These are phyloP conservation scores for Pythium pyrilobum DNA, from an alignment of 352 stramenopile genomes.

Conservation along the genomic window DNA sequence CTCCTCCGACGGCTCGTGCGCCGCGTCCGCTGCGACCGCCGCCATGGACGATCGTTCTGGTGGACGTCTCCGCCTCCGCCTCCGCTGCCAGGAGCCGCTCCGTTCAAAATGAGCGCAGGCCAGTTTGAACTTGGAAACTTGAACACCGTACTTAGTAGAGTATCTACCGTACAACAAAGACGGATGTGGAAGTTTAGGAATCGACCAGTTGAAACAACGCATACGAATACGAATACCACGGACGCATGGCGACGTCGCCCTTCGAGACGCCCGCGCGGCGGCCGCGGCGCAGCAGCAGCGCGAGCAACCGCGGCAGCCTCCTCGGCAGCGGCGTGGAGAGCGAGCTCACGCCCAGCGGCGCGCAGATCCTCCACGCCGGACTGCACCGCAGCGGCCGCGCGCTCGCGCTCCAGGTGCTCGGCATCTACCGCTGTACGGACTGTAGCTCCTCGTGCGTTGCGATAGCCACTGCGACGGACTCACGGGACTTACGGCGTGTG, in stretches of 20 bases:
- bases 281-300: slow-evolving; percentile 1
- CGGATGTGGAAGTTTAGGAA: not conserved
- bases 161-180: not conserved
- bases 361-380: slow-evolving; percentile 26
- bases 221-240: not conserved
- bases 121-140: slow-evolving; percentile 4
- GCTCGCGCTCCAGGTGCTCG: slow-evolving; percentile 45
- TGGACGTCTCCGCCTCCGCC: too few species aligned
- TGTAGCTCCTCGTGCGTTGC: too few species aligned
- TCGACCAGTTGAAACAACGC: not conserved
- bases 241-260: not conserved
- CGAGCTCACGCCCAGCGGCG: slow-evolving; percentile 34
- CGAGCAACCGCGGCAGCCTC: not conserved
- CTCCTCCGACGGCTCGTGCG: too few species aligned
- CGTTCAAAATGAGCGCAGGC: too few species aligned
- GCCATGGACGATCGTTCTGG: not conserved
- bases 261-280: slow-evolving; percentile 11
- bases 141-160: not conserved
- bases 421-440: slow-evolving; percentile 47
- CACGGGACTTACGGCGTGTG: too few species aligned
- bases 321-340: slow-evolving; percentile 3
- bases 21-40: too few species aligned
- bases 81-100: too few species aligned
- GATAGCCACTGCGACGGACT: too few species aligned
- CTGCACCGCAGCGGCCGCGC: not conserved